These are phyloP conservation scores for Thinopyrum elongatum DNA, from an alignment of 176 grass and related monocot species.

Conservation along the genomic window DNA sequence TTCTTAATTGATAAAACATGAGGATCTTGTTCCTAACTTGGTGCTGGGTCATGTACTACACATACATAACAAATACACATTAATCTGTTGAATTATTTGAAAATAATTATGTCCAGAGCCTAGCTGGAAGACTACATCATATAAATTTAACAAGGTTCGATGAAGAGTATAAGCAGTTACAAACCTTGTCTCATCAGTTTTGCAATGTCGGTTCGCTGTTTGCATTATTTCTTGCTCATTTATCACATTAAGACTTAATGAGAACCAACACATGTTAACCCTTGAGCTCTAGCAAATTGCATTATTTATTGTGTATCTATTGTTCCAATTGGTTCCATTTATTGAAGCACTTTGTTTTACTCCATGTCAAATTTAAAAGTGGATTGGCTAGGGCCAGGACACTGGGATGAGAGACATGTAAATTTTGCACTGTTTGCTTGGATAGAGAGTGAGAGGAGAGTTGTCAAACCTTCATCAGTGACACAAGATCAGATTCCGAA, in stretches of 20 bases:
- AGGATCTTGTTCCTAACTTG: neutral
- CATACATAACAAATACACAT: neutral
- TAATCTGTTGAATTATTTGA: neutral
- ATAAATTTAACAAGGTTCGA: neutral
- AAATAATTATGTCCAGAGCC: neutral
- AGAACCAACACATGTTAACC: neutral
- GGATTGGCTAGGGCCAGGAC: neutral
- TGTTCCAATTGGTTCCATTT: neutral
- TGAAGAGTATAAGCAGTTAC: neutral
- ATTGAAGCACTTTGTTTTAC: neutral
- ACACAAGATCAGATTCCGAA: neutral
- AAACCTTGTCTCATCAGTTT: neutral
- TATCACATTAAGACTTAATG: neutral
- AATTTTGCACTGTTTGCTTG: neutral
- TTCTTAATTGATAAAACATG: neutral
- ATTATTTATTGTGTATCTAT: neutral
- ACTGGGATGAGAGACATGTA: neutral
- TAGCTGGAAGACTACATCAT: neutral
- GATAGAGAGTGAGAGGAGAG: neutral
- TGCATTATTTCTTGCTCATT: constrained; percentile 9
- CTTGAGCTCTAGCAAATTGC: neutral
- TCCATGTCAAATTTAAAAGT: neutral
- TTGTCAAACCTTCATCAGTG: neutral
- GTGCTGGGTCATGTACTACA: neutral
- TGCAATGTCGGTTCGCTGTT: neutral